These are phyloP conservation scores for Venturia effusa DNA, from an alignment of 2,329 filamentous ascomycete species.

Conservation along the genomic window DNA sequence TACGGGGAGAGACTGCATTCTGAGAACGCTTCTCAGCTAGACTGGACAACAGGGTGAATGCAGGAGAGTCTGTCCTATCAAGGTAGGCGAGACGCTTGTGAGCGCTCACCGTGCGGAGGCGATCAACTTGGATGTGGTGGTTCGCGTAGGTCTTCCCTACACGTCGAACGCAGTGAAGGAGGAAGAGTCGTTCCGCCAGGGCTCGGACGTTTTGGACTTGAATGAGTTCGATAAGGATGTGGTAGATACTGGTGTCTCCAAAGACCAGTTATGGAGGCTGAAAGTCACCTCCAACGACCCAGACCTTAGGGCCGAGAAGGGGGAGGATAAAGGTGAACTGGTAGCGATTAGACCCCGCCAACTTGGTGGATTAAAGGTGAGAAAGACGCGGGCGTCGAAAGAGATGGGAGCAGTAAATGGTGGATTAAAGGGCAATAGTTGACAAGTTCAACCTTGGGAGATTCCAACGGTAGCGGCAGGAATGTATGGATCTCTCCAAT, in stretches of 20 bases:
- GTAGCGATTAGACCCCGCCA: slow-evolving; percentile 72
- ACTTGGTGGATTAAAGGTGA: slow-evolving; percentile 60
- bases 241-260: slow-evolving; percentile 14
- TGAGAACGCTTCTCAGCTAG: not conserved
- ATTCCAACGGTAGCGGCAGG: not conserved
- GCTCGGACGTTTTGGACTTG: not conserved
- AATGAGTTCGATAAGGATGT: not conserved
- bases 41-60: not conserved
- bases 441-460: not conserved
- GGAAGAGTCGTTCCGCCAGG: slow-evolving; percentile 19
- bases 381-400: slow-evolving; percentile 17
- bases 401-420: not conserved
- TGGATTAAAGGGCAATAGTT: not conserved
- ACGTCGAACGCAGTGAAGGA: slow-evolving; percentile 27
- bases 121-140: slow-evolving; percentile 39
- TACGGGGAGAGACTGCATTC: slow-evolving; percentile 15
- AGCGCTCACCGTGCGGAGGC: slow-evolving; percentile 41
- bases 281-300: slow-evolving; percentile 96
- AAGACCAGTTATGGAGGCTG: slow-evolving; percentile 85
- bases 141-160: slow-evolving; percentile 36
- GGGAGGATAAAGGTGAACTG: slow-evolving; percentile 69
- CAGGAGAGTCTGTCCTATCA: not conserved
- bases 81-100: slow-evolving; percentile 37
- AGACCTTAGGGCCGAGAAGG: slow-evolving; percentile 82
- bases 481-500: not conserved